Evolutionary conservation across 1,139 yeast species (phyloP).

Genomic region (Yamadazyma songkhlaensis): DNA sequence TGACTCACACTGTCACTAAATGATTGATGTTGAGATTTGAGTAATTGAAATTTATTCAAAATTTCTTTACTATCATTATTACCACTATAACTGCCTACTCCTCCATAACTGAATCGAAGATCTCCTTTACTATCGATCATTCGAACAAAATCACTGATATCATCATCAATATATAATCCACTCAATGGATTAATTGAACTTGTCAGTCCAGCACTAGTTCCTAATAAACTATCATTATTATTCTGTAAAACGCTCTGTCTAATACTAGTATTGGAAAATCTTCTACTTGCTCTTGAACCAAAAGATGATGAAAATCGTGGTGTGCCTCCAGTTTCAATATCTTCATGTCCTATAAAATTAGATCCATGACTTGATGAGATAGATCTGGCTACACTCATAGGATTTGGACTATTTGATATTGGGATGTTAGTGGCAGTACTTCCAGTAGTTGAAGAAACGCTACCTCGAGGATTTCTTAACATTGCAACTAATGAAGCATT

Average conservation of each 20-base stretch:
- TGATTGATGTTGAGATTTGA: conserved; percentile 43
- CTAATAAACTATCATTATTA: conserved; percentile 25
- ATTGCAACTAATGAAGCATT: conserved; percentile 55
- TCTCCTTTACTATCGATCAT: conserved; percentile 72
- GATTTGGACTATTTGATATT: conserved; percentile 16
- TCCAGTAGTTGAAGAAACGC: conserved; percentile 30
- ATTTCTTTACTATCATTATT: conserved; percentile 20
- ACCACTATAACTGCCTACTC: conserved; percentile 3
- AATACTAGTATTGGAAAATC: conserved; percentile 38
- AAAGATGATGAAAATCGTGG: conserved; percentile 56
- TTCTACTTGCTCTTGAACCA: conserved; percentile 50
- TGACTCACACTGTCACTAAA: conserved; percentile 52
- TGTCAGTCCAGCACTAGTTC: conserved; percentile 40
- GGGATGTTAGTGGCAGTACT: conserved; percentile 21
- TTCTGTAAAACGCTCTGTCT: conserved; percentile 28
- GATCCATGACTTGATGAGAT: conserved; percentile 44
- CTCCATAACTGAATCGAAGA: conserved; percentile 29
- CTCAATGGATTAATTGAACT: conserved; percentile 34
- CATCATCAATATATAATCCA: conserved; percentile 58
- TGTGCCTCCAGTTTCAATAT: conserved; percentile 26
- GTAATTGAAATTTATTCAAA: conserved; percentile 35
- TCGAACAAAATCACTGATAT: conserved; percentile 74
- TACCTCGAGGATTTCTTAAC: conserved; percentile 47
- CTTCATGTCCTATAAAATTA: conserved; percentile 16
- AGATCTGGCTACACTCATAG: conserved; percentile 32